Conservation (phyloP, 2,329 filamentous ascomycete species). For the Penicillium olsonii region DNA sequence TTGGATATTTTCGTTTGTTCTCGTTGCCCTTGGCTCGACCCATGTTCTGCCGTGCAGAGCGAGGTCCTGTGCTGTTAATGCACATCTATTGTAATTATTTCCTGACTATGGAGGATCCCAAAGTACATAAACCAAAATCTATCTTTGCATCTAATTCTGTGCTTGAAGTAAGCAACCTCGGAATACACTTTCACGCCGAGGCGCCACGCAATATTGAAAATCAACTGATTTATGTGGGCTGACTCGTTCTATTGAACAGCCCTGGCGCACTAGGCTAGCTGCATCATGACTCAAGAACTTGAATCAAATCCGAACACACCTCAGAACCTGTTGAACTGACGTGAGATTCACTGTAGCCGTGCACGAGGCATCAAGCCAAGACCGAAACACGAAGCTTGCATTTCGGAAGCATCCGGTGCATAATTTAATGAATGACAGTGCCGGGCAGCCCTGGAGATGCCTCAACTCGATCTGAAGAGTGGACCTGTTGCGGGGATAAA, state of each 20-base stretch:
- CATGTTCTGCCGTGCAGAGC: background rate
- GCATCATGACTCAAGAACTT: too few relatives aligned
- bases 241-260: too few relatives aligned
- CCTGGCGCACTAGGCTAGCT: too few relatives aligned
- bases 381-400: background rate
- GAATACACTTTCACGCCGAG: too few relatives aligned
- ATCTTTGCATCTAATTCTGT: background rate
- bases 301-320: too few relatives aligned
- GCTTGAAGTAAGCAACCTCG: too few relatives aligned
- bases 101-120: background rate
- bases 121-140: background rate
- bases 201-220: too few relatives aligned
- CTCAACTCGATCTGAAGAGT: too few relatives aligned
- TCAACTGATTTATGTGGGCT: too few relatives aligned
- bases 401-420: background rate
- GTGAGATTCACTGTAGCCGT: background rate
- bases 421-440: constrained; percentile 1
- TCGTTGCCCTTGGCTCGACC: background rate
- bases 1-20: background rate
- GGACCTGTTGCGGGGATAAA: background rate
- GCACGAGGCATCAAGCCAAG: background rate
- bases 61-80: background rate
- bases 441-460: too few relatives aligned
- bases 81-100: background rate
- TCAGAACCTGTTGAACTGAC: too few relatives aligned